phyloP scores from a whole-genome alignment of 2,329 filamentous ascomycete species.

The Ilyonectria robusta region DNA sequence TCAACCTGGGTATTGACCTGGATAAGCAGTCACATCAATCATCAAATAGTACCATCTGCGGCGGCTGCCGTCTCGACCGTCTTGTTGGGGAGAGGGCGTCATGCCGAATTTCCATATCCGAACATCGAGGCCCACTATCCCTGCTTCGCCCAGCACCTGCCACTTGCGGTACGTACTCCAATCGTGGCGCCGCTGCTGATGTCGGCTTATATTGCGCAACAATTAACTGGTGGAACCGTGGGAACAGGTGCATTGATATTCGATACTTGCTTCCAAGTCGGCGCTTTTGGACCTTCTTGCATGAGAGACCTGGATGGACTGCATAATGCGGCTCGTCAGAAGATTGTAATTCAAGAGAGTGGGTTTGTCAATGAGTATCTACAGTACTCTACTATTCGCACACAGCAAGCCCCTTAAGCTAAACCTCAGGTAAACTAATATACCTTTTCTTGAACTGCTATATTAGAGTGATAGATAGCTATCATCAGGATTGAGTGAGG shows the following conservation, averaged over 20 bases:
- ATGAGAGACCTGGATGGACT: not conserved
- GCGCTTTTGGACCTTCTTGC: not conserved
- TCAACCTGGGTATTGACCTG: not conserved
- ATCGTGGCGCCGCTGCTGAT: constrained; percentile 3
- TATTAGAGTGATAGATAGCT: no score
- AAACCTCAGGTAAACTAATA: no score
- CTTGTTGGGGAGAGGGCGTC: not conserved
- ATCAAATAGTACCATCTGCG: not conserved
- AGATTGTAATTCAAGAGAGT: no score
- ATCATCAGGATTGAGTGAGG: no score
- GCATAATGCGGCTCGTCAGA: no score
- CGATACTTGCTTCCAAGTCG: not conserved
- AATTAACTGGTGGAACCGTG: constrained; percentile 14
- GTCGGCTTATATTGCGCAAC: constrained; percentile 19
- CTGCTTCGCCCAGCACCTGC: not conserved
- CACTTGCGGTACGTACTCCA: constrained; percentile 7
- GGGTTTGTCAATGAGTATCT: no score
- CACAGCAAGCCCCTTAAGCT: no score
- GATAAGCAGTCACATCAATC: not conserved
- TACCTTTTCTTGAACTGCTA: no score
- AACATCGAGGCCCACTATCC: constrained; percentile 12
- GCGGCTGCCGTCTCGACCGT: no score
- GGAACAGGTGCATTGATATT: not conserved
- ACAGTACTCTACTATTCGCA: no score
- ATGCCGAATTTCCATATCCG: not conserved